Evolutionary conservation across 75 land plant species (phyloP), one percentile per base, ranked within the genome.

Genomic region (Cryptomeria japonica): DNA sequence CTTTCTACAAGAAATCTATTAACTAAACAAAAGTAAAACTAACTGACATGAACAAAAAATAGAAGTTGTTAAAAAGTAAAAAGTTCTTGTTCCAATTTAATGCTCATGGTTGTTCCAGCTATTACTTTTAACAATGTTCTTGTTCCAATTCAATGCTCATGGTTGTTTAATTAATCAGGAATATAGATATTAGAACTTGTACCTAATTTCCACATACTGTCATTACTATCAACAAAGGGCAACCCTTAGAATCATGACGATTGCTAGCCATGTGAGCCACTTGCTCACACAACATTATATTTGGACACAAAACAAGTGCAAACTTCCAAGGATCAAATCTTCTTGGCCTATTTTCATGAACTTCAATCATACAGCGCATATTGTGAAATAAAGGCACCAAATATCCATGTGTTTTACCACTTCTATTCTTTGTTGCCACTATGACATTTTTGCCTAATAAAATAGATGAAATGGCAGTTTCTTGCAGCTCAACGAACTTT

Each of bases 351-450:
- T 86, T 55, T 9, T 64, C 86, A 83, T 41, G 83, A 34, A 39
- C 79, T 78, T 88, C 87, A 19, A 44, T 10, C 31, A n/a, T 84
- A n/a, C 47, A 18, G 53, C 77, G 82, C 39, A 97, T 36, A 80
- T 93, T 94, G 56, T 97, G 89, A 84, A 96, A 88, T 11, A 98
- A 84, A 31, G 99, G 99, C 51, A 93, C 95, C 13, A 98, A 87
- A 64, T 98, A 98, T 5, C 95, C 93, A 88, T 98, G 96, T 14
- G 99, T 98, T 93, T 98, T 98, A 79, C 99, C 99, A 90, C 99
- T 97, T 31, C 99, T 99, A n/a, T 99, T 98, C 91, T 98, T 99
- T 58, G 99, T 99, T 64, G 99, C 99, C 84, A 98, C 78, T 18
- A 98, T 87, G 47, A 94, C 95, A 93, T 98, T 99, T 12, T 89